Base-by-base conservation (phyloP, 2,329 filamentous ascomycete genomes). In the Colletotrichum musicola region DNA sequence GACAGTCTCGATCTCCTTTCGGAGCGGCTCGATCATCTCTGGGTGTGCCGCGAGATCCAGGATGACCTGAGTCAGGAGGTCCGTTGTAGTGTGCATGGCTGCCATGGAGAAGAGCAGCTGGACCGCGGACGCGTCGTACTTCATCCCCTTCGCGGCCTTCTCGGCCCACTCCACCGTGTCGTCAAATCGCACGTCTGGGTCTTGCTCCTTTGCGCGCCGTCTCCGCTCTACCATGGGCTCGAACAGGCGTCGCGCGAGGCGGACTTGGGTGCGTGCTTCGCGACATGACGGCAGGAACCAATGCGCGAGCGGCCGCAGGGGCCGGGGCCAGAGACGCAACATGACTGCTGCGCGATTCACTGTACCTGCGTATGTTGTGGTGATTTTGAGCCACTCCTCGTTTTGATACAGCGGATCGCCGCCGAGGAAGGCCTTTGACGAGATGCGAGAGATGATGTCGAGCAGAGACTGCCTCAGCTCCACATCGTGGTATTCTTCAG, bases 71-170 rank as follows among this genome's bases (percentile, higher is more conserved):
- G 77, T 76, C 0, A 78, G 30, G 1, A 76, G 62, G 51, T 81
- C 78, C 0, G 79, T 78, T 0, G 82, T 83, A 4, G 80, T 83
- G 72, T 84, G 82, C 40, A 83, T 81, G 4, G 81, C 80, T 1
- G 78, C 80, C 57, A 94, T 92, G 53, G 92, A 88, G 0, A 96
- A 95, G 7, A 98, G 86, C 35, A 93, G 85, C 76, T 97, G 93
- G 40, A 93, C 93, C 7, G 78, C 80, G n/a, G 90, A 82, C 0
- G 85, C 81, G 77, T 94, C 87, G 77, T 94, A 95, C 6, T 81
- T 90, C 64, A 84, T 84, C 30, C 88, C 85, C 82, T 77, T 76
- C 4, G 79, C 74, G 5, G 76, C 69, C 7, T 51, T 57, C 18
- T 81, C 77, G 69, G 83, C 79, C 82, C 82, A 85, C 25, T 81